These are phyloP conservation scores for Murraya koenigii DNA, from an alignment of 345 rosid genomes.

Conservation along the genomic window DNA sequence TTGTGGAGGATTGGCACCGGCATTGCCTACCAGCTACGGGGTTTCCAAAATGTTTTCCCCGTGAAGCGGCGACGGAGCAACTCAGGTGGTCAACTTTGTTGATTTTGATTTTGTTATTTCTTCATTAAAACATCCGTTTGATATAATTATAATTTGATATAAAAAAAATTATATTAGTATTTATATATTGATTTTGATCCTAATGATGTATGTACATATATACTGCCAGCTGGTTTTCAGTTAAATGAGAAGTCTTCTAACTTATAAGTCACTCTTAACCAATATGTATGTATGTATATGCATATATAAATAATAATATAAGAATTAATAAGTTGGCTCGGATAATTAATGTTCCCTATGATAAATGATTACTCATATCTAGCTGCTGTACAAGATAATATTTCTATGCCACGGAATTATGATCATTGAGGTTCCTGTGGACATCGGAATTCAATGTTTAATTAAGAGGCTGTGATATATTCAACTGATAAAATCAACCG, in stretches of 20 bases:
- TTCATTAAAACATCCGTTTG: neutral
- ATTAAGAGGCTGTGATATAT: conserved; percentile 4
- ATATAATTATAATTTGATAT: neutral
- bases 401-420: conserved; percentile 3
- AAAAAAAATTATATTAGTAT: conserved; percentile 17
- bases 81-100: conserved; percentile 53
- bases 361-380: conserved; percentile 10
- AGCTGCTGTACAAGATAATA: neutral
- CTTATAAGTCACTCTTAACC: neutral
- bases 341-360: too few relatives aligned
- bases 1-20: conserved; percentile 62
- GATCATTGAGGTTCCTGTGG: conserved; percentile 15
- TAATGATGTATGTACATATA: conserved; percentile 8
- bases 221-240: conserved; percentile 12
- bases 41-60: conserved; percentile 57
- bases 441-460: conserved; percentile 5
- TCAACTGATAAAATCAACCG: conserved; percentile 8
- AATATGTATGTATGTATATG: neutral
- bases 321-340: too few relatives aligned
- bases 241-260: conserved; percentile 4
- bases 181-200: neutral
- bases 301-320: neutral
- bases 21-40: conserved; percentile 30
- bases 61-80: conserved; percentile 55
- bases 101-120: conserved; percentile 18